A percentile compares a stretch with the other conserved stretches of the same genome.
Conservation (phyloP, 306 rosid genomes). For the Echinosophora koreensis region DNA sequence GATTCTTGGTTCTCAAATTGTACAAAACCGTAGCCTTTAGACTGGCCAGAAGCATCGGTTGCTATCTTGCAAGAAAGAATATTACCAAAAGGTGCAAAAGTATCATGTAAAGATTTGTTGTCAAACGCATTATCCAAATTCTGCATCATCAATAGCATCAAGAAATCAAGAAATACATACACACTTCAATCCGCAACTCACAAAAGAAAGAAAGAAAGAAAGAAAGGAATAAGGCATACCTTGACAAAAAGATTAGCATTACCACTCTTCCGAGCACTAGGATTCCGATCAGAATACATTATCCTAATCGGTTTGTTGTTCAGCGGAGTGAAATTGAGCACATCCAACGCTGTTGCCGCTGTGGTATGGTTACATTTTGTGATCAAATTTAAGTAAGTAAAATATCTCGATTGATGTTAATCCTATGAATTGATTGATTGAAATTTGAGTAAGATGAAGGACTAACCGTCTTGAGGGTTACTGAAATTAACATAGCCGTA, state of each 20-base stretch:
- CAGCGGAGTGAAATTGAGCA: conserved; percentile 60
- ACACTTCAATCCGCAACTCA: neutral
- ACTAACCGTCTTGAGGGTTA: neutral
- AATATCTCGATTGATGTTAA: no score
- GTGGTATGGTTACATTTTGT: neutral
- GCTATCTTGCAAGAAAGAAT: conserved; percentile 63
- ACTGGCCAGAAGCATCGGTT: conserved; percentile 43
- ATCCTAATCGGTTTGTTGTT: conserved; percentile 58
- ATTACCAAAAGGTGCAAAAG: conserved; percentile 60
- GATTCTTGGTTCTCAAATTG: conserved; percentile 64
- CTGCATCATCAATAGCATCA: conserved; percentile 46
- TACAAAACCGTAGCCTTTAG: conserved; percentile 64
- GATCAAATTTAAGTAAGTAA: neutral
- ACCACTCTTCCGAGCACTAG: conserved; percentile 58
- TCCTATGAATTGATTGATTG: no score
- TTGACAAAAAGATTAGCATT: conserved; percentile 56
- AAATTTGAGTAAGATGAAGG: neutral
- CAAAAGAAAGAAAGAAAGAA: neutral
- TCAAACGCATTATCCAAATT: conserved; percentile 68
- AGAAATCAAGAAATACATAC: neutral
- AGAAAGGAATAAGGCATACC: conserved; percentile 39
- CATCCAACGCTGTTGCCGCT: conserved; percentile 42
- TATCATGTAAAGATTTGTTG: conserved; percentile 55
- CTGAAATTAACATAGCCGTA: neutral
- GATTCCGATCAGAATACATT: conserved; percentile 61